phyloP scores from a whole-genome alignment of 352 stramenopile species.

The Globisporangium polare region DNA sequence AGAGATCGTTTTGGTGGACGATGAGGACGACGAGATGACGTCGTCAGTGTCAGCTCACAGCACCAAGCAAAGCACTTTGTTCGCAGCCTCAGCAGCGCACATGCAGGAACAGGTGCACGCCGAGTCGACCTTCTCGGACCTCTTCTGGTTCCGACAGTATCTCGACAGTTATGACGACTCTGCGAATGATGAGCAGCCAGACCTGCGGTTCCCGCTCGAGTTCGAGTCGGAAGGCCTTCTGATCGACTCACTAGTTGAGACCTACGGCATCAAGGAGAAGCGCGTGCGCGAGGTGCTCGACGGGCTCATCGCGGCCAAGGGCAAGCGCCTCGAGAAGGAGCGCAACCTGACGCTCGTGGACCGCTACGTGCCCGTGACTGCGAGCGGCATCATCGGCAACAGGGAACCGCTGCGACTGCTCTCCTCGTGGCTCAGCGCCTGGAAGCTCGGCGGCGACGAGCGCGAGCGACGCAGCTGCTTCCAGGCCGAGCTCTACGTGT shows the following conservation, averaged over 20 bases:
- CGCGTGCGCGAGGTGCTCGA: slow-evolving; percentile 48
- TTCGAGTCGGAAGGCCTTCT: slow-evolving; percentile 30
- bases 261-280: slow-evolving; percentile 48
- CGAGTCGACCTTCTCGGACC: slow-evolving; percentile 41
- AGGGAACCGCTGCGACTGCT: slow-evolving; percentile 53
- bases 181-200: background rate
- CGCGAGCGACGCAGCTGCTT: slow-evolving; percentile 43
- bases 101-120: slow-evolving; percentile 39
- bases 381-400: slow-evolving; percentile 67
- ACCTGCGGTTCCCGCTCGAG: slow-evolving; percentile 7
- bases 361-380: slow-evolving; percentile 52
- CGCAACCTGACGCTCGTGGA: slow-evolving; percentile 65
- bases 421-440: slow-evolving; percentile 67
- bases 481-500: slow-evolving; percentile 59
- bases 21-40: slow-evolving; percentile 24
- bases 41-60: background rate
- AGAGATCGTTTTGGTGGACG: slow-evolving; percentile 29
- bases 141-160: slow-evolving; percentile 60
- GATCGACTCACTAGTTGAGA: slow-evolving; percentile 51
- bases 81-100: slow-evolving; percentile 7
- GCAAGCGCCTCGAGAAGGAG: slow-evolving; percentile 42
- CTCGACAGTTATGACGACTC: slow-evolving; percentile 3
- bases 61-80: slow-evolving; percentile 8
- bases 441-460: slow-evolving; percentile 56
- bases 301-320: slow-evolving; percentile 36